Evolutionary conservation across 768 basidiomycete species (phyloP).

Genomic region (Panaeolus papilionaceus): DNA sequence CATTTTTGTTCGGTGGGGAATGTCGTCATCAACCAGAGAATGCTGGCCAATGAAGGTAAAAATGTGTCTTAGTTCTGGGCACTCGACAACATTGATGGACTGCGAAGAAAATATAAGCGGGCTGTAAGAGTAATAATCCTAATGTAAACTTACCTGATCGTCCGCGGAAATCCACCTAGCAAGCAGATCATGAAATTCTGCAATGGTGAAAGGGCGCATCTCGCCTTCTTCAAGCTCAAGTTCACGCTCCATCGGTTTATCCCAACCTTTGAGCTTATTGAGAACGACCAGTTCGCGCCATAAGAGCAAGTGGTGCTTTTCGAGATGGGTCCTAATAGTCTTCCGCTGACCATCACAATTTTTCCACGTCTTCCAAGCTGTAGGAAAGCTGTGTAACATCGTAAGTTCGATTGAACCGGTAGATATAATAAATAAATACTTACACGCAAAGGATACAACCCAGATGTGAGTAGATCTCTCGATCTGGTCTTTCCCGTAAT

Average conservation of each 20-base stretch:
- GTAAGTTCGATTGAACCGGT: not conserved
- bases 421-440: conserved; percentile 14
- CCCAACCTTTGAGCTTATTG: conserved; percentile 29
- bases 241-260: not conserved
- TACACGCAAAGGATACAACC: conserved; percentile 34
- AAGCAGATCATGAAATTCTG: conserved; percentile 28
- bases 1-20: conserved; percentile 40
- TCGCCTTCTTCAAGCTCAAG: too few species aligned
- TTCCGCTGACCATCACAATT: conserved; percentile 27
- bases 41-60: conserved; percentile 33
- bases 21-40: conserved; percentile 29
- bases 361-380: conserved; percentile 26
- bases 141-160: conserved; percentile 35
- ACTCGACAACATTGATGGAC: conserved; percentile 43
- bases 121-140: not conserved
- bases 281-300: conserved; percentile 21
- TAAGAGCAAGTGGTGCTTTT: conserved; percentile 21
- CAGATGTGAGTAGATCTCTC: not conserved
- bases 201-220: conserved; percentile 21
- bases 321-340: conserved; percentile 29
- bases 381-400: not conserved
- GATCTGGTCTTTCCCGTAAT: too few species aligned
- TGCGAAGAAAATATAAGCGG: conserved; percentile 19
- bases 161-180: conserved; percentile 27
- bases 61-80: conserved; percentile 35